Evolutionary conservation across 169 alveolate genomes (phyloP).

Genomic region (Theileria annulata): DNA sequence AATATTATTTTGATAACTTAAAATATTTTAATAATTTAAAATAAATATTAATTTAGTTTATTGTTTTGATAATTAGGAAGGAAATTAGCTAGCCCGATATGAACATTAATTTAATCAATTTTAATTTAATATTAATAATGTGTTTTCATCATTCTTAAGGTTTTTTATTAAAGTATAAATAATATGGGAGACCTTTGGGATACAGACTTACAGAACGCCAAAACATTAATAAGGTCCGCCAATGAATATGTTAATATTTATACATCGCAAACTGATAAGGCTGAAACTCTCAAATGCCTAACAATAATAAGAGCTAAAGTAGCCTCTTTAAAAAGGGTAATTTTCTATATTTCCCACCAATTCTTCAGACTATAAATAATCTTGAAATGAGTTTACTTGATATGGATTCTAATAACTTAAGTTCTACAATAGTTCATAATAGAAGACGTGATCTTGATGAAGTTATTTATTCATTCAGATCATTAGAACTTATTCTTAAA

Average conservation of each 20-base stretch:
- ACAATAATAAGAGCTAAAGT: constrained; percentile 59
- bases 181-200: constrained; percentile 64
- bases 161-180: neutral
- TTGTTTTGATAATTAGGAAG: neutral
- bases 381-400: constrained; percentile 47
- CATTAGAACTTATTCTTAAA: constrained; percentile 27
- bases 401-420: constrained; percentile 17
- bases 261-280: constrained; percentile 26
- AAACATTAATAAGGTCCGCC: constrained; percentile 14
- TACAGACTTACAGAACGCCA: constrained; percentile 51
- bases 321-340: constrained; percentile 56
- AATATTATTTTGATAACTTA: neutral
- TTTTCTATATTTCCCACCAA: neutral
- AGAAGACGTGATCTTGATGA: constrained; percentile 34
- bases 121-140: neutral
- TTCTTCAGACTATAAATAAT: constrained; percentile 43
- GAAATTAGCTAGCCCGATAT: neutral
- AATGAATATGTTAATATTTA: constrained; percentile 27
- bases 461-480: constrained; percentile 22
- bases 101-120: neutral
- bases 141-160: neutral
- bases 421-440: neutral
- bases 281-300: constrained; percentile 27
- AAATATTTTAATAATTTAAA: neutral
- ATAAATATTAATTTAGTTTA: no score